These are phyloP conservation scores for Arthrobotrys iridis DNA, from an alignment of 2,329 filamentous ascomycete genomes.

Conservation along the genomic window DNA sequence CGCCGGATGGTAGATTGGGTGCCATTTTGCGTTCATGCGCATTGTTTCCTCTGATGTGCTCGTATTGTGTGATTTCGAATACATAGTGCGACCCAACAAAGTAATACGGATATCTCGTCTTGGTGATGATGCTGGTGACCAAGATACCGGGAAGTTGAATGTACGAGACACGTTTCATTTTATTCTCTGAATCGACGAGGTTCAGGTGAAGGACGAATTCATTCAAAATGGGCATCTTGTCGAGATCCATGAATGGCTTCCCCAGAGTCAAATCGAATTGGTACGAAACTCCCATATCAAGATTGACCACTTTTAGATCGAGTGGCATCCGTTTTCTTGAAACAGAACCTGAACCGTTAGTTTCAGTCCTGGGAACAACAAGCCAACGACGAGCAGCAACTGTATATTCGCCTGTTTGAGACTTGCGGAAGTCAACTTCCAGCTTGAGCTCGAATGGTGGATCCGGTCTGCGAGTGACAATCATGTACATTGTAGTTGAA, in stretches of 20 bases:
- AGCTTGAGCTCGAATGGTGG: constrained; percentile 47
- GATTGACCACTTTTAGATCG: constrained; percentile 57
- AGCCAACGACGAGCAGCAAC: constrained; percentile 55
- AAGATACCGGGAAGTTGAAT: constrained; percentile 57
- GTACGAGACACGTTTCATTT: constrained; percentile 55
- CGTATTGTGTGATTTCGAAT: constrained; percentile 58
- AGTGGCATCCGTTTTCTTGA: constrained; percentile 53
- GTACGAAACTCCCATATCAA: constrained; percentile 56
- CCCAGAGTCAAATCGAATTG: constrained; percentile 56
- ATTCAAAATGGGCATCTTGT: constrained; percentile 56
- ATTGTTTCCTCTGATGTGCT: constrained; percentile 45
- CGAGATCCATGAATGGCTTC: constrained; percentile 40
- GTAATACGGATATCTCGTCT: constrained; percentile 58
- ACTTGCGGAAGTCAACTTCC: constrained; percentile 55
- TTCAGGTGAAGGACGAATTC: constrained; percentile 56
- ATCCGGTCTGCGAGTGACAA: constrained; percentile 31
- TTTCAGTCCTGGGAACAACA: constrained; percentile 19
- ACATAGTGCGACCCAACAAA: constrained; percentile 56
- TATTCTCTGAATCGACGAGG: constrained; percentile 55
- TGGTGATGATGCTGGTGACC: constrained; percentile 56
- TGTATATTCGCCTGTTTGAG: constrained; percentile 53
- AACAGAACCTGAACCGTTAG: constrained; percentile 1
- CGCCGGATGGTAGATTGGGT: constrained; percentile 24
- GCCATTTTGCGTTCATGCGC: constrained; percentile 22
- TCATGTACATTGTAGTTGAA: constrained; percentile 50